These are phyloP conservation scores for Cladosporium sp. DNA, from an alignment of 2,329 filamentous ascomycete genomes.

Conservation along the genomic window DNA sequence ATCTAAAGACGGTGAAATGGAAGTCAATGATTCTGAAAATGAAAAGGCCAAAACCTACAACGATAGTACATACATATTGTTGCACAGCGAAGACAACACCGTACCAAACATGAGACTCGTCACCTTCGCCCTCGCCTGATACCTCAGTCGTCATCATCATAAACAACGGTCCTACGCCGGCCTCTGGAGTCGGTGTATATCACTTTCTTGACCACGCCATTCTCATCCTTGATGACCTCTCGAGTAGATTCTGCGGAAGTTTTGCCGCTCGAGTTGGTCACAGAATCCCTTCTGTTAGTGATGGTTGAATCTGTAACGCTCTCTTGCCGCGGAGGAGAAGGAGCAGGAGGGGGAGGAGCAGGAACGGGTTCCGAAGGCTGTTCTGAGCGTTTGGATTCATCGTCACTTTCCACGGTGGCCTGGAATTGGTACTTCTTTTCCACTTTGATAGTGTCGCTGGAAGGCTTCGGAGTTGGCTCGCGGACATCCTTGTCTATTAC, in stretches of 20 bases:
- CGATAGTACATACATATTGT: background rate
- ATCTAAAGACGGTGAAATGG: background rate
- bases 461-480: background rate
- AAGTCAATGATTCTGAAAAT: background rate
- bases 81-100: background rate
- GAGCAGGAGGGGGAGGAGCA: background rate
- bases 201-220: slow-evolving; percentile 4
- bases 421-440: background rate
- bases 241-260: background rate
- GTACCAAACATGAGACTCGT: background rate
- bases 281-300: background rate
- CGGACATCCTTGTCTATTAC: background rate
- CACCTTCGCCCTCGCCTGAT: background rate
- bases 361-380: background rate
- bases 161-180: slow-evolving; percentile 11
- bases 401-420: background rate
- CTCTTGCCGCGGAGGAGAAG: background rate
- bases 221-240: background rate
- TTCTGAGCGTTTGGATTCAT: background rate
- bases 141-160: slow-evolving; percentile 10
- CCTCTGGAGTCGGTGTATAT: slow-evolving; percentile 13
- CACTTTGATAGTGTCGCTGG: background rate
- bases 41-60: background rate
- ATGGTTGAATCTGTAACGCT: background rate
- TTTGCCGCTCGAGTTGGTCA: background rate